phyloP scores from a whole-genome alignment of 2,329 filamentous ascomycete species.

The Acephala macrosclerotiorum region DNA sequence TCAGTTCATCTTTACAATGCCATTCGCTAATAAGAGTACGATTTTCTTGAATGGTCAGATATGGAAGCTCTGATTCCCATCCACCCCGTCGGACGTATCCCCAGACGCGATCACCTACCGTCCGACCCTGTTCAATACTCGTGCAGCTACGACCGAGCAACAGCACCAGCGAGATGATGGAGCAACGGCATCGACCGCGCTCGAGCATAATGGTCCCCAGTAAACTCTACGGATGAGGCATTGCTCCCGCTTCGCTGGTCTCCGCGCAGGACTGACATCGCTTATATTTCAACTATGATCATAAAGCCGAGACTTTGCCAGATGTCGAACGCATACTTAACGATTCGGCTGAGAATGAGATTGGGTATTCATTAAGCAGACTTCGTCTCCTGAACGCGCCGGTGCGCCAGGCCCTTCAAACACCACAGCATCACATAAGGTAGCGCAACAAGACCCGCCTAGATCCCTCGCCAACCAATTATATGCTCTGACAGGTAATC shows the following conservation, averaged over 20 bases:
- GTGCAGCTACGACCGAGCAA: slow-evolving; percentile 21
- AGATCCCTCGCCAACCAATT: slow-evolving; percentile 20
- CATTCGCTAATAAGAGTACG: slow-evolving; percentile 20
- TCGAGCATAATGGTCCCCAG: neutral
- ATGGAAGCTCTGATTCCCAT: slow-evolving; percentile 32
- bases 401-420: neutral
- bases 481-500: slow-evolving; percentile 18
- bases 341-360: slow-evolving; percentile 7
- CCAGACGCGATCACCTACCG: slow-evolving; percentile 15
- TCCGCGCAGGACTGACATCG: slow-evolving; percentile 1
- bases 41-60: slow-evolving; percentile 26
- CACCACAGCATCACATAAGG: neutral
- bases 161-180: slow-evolving; percentile 17
- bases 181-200: neutral
- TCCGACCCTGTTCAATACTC: slow-evolving; percentile 8
- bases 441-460: neutral
- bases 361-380: neutral
- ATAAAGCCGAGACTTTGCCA: slow-evolving; percentile 6
- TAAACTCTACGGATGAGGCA: slow-evolving; percentile 10
- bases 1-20: slow-evolving; percentile 31
- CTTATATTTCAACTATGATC: slow-evolving; percentile 7
- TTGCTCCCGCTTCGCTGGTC: slow-evolving; percentile 21
- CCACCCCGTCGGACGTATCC: slow-evolving; percentile 22
- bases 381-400: slow-evolving; percentile 8
- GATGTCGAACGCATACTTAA: slow-evolving; percentile 12